Conservation (phyloP, 148 eudicot genomes). For the Hydrangea macrophylla region DNA sequence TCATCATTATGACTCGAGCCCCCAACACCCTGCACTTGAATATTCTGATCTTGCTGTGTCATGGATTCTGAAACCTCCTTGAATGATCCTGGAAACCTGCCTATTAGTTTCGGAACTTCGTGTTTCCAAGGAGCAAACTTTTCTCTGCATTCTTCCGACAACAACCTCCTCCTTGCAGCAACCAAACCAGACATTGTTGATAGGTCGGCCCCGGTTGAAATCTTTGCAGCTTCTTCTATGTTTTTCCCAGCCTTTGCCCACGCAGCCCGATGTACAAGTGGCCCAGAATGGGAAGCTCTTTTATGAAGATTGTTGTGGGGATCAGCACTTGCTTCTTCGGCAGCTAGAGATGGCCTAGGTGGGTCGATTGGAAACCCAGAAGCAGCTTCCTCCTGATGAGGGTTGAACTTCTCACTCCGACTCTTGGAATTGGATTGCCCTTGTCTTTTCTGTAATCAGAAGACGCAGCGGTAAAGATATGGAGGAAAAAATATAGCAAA, state of each 20-base stretch:
- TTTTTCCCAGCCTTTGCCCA: slow-evolving; percentile 69
- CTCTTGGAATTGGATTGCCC: slow-evolving; percentile 65
- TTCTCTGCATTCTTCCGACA: slow-evolving; percentile 58
- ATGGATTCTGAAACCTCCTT: slow-evolving; percentile 59
- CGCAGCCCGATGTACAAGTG: slow-evolving; percentile 65
- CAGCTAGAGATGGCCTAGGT: slow-evolving; percentile 65
- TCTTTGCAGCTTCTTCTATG: slow-evolving; percentile 60
- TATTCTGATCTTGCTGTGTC: slow-evolving; percentile 45
- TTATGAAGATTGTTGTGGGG: slow-evolving; percentile 42
- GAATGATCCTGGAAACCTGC: slow-evolving; percentile 79
- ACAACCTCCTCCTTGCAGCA: slow-evolving; percentile 54
- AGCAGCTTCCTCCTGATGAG: slow-evolving; percentile 85
- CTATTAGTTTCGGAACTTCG: slow-evolving; percentile 52
- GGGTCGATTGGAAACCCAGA: slow-evolving; percentile 95
- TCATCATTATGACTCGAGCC: slow-evolving; percentile 52
- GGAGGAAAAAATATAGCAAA: not conserved
- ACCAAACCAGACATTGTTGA: slow-evolving; percentile 44
- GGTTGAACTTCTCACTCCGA: slow-evolving; percentile 88
- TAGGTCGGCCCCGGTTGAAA: slow-evolving; percentile 52
- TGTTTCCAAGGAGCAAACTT: slow-evolving; percentile 41
- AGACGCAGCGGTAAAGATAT: not conserved
- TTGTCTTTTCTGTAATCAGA: slow-evolving; percentile 61
- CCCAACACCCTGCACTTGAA: slow-evolving; percentile 25
- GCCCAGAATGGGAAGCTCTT: slow-evolving; percentile 94
- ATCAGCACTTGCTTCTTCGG: slow-evolving; percentile 43